Base-by-base conservation (phyloP, 78 protist species). In the Isochrysis galbana region DNA sequence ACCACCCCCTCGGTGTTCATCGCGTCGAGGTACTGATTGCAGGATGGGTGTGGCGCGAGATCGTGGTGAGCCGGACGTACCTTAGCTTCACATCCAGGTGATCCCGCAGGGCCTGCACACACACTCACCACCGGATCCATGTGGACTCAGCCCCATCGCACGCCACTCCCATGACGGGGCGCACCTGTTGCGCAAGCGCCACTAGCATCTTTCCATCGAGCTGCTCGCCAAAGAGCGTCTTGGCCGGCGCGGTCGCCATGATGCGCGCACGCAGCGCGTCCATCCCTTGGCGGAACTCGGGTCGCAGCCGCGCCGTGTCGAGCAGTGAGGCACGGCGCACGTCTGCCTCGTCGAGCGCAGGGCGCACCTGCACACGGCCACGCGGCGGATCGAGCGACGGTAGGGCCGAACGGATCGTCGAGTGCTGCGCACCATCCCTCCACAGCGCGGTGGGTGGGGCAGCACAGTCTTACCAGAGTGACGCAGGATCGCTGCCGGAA, bases 401-500 rank as follows among this genome's bases (percentile, higher is more conserved):
- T n/a, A n/a, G n/a, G n/a, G n/a, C n/a, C n/a, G n/a, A n/a, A n/a
- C n/a, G n/a, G n/a, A n/a, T n/a, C n/a, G n/a, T n/a, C n/a, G n/a
- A n/a, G n/a, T n/a, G n/a, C n/a, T n/a, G n/a, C n/a, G n/a, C n/a
- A n/a, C n/a, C n/a, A n/a, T n/a, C 61, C 29, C 61, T 51, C 61
- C 61, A 51, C 61, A 51, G 61, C 61, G 29, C 61, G 61, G 29
- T 14, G 29, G 61, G 29, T 14, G 61, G 29, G 29, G 7, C 61
- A 51, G 14, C 61, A n/a, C 61, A 19, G 61, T 14, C 61, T 7
- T 14, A 14, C 86, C 5, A 88, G 72, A n/a, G 91, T 51, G 55
- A 3, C n/a, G 77, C 91, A 88, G 26, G 44, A 21, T 42, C 91
- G 91, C 45, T 0, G 1, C 25, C 77, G 70, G 74, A 88, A 88